Evolutionary conservation across 208 protist genomes (phyloP).

Genomic region (Crithidia brevicula): DNA sequence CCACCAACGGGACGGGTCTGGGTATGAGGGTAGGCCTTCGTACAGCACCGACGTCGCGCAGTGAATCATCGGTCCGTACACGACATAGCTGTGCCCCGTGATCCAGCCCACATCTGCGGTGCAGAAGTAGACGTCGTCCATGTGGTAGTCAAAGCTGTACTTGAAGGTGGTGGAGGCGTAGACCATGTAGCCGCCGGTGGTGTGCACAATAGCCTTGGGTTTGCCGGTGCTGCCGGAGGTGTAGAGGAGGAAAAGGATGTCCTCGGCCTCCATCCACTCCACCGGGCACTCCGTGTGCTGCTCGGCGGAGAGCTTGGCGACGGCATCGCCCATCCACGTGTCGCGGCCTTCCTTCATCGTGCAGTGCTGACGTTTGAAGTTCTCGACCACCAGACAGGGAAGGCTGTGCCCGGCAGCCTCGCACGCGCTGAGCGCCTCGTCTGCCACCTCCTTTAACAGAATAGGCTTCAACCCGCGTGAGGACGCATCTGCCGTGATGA

Average conservation of each 20-base stretch:
- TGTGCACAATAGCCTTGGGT: slow-evolving; percentile 97
- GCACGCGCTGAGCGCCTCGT: slow-evolving; percentile 69
- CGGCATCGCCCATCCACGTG: slow-evolving; percentile 72
- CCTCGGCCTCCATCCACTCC: slow-evolving; percentile 94
- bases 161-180: slow-evolving; percentile 92
- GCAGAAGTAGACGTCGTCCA: slow-evolving; percentile 96
- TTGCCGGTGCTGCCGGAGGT: slow-evolving; percentile 97
- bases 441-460: slow-evolving; percentile 85
- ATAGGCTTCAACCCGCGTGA: slow-evolving; percentile 89
- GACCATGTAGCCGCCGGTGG: slow-evolving; percentile 95
- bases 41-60: slow-evolving; percentile 96
- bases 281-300: slow-evolving; percentile 59
- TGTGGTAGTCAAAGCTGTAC: slow-evolving; percentile 97
- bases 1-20: slow-evolving; percentile 90
- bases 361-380: slow-evolving; percentile 45
- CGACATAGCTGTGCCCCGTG: slow-evolving; percentile 98
- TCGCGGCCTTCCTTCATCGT: slow-evolving; percentile 73
- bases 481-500: slow-evolving; percentile 85
- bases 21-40: slow-evolving; percentile 95
- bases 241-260: slow-evolving; percentile 98
- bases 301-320: slow-evolving; percentile 31
- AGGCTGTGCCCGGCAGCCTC: slow-evolving; percentile 26
- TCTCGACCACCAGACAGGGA: slow-evolving; percentile 61
- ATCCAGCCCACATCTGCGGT: slow-evolving; percentile 95
- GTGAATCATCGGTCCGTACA: slow-evolving; percentile 97